Percentiles rank a stretch among this genome's conserved stretches.
Evolutionary conservation across 2,329 filamentous ascomycete genomes (phyloP).

Genomic region (Venturiaceae sp.): DNA sequence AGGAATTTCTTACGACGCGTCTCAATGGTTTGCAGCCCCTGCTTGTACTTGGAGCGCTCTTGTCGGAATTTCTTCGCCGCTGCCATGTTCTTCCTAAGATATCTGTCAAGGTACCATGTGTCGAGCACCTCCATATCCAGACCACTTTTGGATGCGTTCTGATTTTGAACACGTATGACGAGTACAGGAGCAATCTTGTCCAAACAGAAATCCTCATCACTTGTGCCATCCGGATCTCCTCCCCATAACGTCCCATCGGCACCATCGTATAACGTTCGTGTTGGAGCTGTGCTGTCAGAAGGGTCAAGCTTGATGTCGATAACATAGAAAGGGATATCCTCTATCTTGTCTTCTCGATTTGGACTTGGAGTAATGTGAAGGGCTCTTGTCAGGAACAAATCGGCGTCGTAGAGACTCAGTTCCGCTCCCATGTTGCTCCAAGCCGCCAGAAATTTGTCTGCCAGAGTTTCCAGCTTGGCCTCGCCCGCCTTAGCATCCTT

Average conservation of each 20-base stretch:
- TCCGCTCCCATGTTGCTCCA: slow-evolving; percentile 33
- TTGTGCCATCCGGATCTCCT: slow-evolving; percentile 27
- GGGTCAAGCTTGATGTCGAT: slow-evolving; percentile 20
- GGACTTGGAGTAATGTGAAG: slow-evolving; percentile 14
- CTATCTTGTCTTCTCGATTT: background rate
- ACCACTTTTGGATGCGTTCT: slow-evolving; percentile 29
- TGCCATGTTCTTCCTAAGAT: slow-evolving; percentile 42
- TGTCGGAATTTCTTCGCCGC: slow-evolving; percentile 38
- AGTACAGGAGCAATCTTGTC: slow-evolving; percentile 4
- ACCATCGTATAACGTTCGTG: slow-evolving; percentile 42
- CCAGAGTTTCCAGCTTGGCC: slow-evolving; percentile 25
- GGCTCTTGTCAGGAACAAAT: background rate
- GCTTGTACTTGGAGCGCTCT: slow-evolving; percentile 22
- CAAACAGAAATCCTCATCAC: slow-evolving; percentile 28
- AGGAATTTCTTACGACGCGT: slow-evolving; percentile 21
- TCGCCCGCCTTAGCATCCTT: slow-evolving; percentile 17
- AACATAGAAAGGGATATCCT: slow-evolving; percentile 9
- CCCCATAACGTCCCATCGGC: slow-evolving; percentile 42
- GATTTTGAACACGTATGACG: slow-evolving; percentile 17
- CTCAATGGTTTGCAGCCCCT: slow-evolving; percentile 14
- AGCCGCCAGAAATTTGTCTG: slow-evolving; percentile 35
- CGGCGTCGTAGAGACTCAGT: background rate
- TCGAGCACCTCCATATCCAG: slow-evolving; percentile 41
- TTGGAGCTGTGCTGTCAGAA: slow-evolving; percentile 14
- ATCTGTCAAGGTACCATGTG: slow-evolving; percentile 49